These are phyloP conservation scores for Musa itinerans DNA, from an alignment of 176 grass and related monocot genomes.

Conservation along the genomic window DNA sequence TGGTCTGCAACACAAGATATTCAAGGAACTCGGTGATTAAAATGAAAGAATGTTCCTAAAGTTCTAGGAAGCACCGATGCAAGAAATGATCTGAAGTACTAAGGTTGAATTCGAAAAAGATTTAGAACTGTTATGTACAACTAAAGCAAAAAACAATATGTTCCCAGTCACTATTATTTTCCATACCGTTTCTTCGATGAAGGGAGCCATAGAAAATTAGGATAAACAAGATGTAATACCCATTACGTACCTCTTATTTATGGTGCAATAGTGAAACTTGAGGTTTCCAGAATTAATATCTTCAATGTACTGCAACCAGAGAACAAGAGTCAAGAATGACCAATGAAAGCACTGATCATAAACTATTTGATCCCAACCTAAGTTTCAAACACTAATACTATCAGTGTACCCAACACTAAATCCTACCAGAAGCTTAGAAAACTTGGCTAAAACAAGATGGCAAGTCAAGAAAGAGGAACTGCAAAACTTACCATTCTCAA, in stretches of 20 bases:
- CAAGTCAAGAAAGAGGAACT: neutral
- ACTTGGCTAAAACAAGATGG: neutral
- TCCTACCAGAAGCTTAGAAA: too few species aligned
- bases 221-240: too few species aligned
- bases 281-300: slow-evolving; percentile 62
- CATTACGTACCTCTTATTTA: slow-evolving; percentile 66
- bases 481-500: slow-evolving; percentile 65
- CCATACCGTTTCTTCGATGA: neutral
- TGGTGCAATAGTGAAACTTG: slow-evolving; percentile 96
- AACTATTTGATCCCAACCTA: neutral
- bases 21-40: neutral
- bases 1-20: slow-evolving; percentile 35
- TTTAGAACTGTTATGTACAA: too few species aligned
- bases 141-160: too few species aligned
- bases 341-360: neutral
- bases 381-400: too few species aligned
- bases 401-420: too few species aligned
- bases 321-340: slow-evolving; percentile 6
- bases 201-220: neutral
- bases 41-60: neutral
- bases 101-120: too few species aligned
- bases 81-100: neutral
- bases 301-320: slow-evolving; percentile 64
- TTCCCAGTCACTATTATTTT: neutral
- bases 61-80: neutral